phyloP scores from a whole-genome alignment of 1,284 basidiomycete genomes.

The Irpex sp. region DNA sequence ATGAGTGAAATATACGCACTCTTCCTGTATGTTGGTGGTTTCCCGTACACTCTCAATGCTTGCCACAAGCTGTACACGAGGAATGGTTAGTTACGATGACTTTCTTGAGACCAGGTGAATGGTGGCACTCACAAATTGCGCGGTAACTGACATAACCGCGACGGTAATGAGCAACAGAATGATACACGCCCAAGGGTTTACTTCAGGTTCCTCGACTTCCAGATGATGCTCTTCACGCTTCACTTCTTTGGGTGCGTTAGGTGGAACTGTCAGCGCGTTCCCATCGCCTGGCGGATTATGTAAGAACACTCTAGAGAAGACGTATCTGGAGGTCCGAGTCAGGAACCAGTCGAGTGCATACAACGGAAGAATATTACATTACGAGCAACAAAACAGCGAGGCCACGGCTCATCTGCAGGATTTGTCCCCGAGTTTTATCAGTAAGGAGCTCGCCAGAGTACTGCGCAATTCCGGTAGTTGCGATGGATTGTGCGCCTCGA shows the following conservation, averaged over 20 bases:
- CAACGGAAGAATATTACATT: constrained; percentile 37
- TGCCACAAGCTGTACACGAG: constrained; percentile 48
- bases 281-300: constrained; percentile 64
- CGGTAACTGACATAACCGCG: constrained; percentile 59
- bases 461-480: constrained; percentile 15
- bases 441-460: constrained; percentile 29
- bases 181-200: constrained; percentile 59
- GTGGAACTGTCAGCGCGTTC: constrained; percentile 38
- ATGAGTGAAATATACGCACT: constrained; percentile 33
- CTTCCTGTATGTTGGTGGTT: constrained; percentile 37
- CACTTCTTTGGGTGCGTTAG: constrained; percentile 42
- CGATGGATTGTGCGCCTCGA: constrained; percentile 27
- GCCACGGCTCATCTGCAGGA: constrained; percentile 61
- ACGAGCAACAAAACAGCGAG: constrained; percentile 56
- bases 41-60: constrained; percentile 53
- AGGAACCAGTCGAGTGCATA: neutral
- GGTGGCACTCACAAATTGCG: constrained; percentile 52
- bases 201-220: constrained; percentile 43
- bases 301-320: constrained; percentile 61
- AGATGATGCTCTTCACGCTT: constrained; percentile 41
- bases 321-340: constrained; percentile 38
- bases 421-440: constrained; percentile 35
- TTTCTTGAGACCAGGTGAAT: neutral
- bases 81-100: neutral
- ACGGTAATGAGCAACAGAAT: constrained; percentile 48